Evolutionary conservation across 1,139 yeast species (phyloP), one percentile per base, ranked within the genome.

Genomic region (Nadsonia starkeyi-henricii): DNA sequence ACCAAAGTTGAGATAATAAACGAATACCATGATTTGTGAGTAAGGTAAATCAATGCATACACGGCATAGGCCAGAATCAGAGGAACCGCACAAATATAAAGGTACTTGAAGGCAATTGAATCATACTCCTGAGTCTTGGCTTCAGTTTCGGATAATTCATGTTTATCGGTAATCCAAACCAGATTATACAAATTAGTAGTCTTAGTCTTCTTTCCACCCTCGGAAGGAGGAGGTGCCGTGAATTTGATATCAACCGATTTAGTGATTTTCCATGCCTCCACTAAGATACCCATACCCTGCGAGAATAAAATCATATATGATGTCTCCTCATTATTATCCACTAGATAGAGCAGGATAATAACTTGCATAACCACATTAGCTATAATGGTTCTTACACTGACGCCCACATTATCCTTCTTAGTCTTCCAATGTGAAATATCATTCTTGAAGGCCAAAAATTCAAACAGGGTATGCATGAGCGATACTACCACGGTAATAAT

Each of bases 211-310:
- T 45, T 46, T 4, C 5, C 17, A 5, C 12, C 17, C 17, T 13
- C 12, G 19, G 36, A 18, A 19, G 13, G 41, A 33, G 26, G 15
- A n/a, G 45, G 45, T 9, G 45, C 23, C 1, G 23, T 53, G 33
- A 66, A 33, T 23, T 55, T 57, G 50, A 66, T 52, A 45, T 66
- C 63, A 3, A 66, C 61, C 13, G 66, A 61, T 30, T 68, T 68
- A 28, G 70, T 66, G 49, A 68, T 64, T 54, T 68, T 68, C 72
- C 72, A 68, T 1, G 70, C 71, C 49, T 68, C 72, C 8, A 68
- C 65, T 18, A 63, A 47, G 41, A 68, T 67, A 19, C 71, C 70
- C 48, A 65, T 49, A 2, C 70, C 70, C 50, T 68, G 71, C 1
- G 69, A 62, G 9, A 62, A 54, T 48, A 68, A 52, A 42, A 68